Evolutionary conservation across 2,329 filamentous ascomycete genomes (phyloP).

Genomic region (Raffaelea arxii): DNA sequence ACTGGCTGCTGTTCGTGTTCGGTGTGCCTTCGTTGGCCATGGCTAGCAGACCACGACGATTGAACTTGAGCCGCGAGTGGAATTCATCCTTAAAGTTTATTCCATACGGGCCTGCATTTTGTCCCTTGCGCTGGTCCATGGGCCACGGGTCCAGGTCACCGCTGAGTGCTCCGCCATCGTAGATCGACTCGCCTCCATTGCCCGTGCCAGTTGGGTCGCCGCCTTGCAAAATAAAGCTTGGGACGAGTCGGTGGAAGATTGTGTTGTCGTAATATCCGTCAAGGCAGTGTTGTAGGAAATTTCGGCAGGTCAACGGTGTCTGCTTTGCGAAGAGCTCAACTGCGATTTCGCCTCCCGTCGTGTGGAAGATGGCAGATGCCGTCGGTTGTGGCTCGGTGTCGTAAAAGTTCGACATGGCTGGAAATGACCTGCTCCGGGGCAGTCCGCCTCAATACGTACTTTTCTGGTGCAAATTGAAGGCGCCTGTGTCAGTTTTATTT

Average conservation of each 20-base stretch:
- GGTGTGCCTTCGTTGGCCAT: constrained; percentile 82
- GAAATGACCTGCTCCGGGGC: no score
- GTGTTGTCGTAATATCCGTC: constrained; percentile 94
- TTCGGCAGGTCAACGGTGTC: constrained; percentile 80
- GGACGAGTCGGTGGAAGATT: constrained; percentile 86
- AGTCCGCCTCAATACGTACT: no score
- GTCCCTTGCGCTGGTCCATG: constrained; percentile 53
- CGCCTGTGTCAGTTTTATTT: no score
- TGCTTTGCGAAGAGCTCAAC: constrained; percentile 95
- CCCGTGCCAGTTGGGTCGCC: constrained; percentile 92
- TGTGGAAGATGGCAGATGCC: constrained; percentile 83
- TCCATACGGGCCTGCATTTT: constrained; percentile 49
- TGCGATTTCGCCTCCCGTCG: constrained; percentile 77
- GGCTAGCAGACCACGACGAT: constrained; percentile 78
- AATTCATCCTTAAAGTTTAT: constrained; percentile 74
- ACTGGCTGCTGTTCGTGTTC: constrained; percentile 87
- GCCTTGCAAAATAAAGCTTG: constrained; percentile 87
- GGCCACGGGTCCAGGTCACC: constrained; percentile 64
- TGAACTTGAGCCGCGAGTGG: constrained; percentile 87
- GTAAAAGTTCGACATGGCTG: constrained; percentile 92
- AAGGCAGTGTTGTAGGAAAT: constrained; percentile 90
- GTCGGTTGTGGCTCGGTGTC: constrained; percentile 93
- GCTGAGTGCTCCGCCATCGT: constrained; percentile 70
- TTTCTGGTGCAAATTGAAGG: no score
- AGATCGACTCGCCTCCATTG: constrained; percentile 84